Evolutionary conservation across 1,284 basidiomycete genomes (phyloP).

Genomic region (Leccinum griseonigrum): DNA sequence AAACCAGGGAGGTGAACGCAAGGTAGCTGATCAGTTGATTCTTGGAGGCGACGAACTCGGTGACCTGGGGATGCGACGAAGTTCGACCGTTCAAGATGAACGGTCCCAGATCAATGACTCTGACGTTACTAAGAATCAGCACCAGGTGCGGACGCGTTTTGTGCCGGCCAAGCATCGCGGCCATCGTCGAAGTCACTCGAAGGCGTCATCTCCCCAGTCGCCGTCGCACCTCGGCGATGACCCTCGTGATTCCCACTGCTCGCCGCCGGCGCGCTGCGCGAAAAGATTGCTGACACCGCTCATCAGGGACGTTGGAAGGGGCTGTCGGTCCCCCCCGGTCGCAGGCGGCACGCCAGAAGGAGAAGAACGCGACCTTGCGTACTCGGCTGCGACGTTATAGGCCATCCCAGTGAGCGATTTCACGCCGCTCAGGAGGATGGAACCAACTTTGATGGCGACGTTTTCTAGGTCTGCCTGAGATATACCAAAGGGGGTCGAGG

Average conservation of each 20-base stretch:
- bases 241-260: constrained; percentile 21
- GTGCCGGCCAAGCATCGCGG: constrained; percentile 3
- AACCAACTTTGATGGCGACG: constrained; percentile 57
- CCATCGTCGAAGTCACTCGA: constrained; percentile 10
- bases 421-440: constrained; percentile 61
- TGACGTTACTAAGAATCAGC: constrained; percentile 41
- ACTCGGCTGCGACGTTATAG: constrained; percentile 45
- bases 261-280: constrained; percentile 60
- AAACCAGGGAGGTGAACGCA: constrained; percentile 42
- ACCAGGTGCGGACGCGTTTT: neutral
- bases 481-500: constrained; percentile 31
- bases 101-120: constrained; percentile 52
- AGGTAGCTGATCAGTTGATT: constrained; percentile 52
- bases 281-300: constrained; percentile 40
- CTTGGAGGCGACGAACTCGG: constrained; percentile 48
- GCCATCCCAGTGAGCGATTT: constrained; percentile 63
- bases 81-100: constrained; percentile 26
- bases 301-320: constrained; percentile 13
- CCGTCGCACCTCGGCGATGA: constrained; percentile 5
- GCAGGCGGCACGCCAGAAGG: constrained; percentile 10
- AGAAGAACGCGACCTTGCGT: constrained; percentile 28
- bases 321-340: constrained; percentile 4
- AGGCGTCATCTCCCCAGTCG: constrained; percentile 13
- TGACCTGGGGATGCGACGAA: constrained; percentile 30
- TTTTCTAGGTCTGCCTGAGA: constrained; percentile 49